phyloP scores from a whole-genome alignment of 169 alveolate genomes.

The Plasmodium billcollinsi region DNA sequence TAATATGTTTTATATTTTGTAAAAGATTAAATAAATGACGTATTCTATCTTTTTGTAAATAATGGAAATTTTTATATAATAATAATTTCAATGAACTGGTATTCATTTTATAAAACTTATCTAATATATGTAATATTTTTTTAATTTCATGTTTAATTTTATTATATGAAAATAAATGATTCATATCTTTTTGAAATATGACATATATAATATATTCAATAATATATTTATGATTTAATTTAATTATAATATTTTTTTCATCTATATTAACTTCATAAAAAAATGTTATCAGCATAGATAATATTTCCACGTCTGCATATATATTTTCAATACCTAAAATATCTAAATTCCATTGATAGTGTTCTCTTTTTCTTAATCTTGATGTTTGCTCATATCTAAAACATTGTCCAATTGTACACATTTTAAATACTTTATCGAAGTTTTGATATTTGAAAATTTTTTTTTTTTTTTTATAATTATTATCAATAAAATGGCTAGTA shows the following conservation, averaged over 20 bases:
- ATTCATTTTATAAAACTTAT: slow-evolving; percentile 32
- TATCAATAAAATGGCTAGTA: not conserved
- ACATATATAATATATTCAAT: slow-evolving; percentile 1
- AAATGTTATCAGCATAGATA: slow-evolving; percentile 24
- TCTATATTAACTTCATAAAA: slow-evolving; percentile 19
- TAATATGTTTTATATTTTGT: not conserved
- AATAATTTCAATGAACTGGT: slow-evolving; percentile 27
- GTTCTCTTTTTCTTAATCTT: slow-evolving; percentile 82
- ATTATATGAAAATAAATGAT: slow-evolving; percentile 1
- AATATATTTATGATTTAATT: slow-evolving; percentile 61
- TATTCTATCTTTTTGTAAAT: slow-evolving; percentile 13
- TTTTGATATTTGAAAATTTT: slow-evolving; percentile 3
- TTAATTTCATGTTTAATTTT: slow-evolving; percentile 4
- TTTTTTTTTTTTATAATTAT: not conserved
- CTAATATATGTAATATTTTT: slow-evolving; percentile 37
- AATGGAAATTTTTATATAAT: slow-evolving; percentile 25
- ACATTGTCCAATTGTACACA: slow-evolving; percentile 76
- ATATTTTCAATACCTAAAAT: slow-evolving; percentile 69
- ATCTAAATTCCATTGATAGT: slow-evolving; percentile 87
- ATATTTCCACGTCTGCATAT: slow-evolving; percentile 46
- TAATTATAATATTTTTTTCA: slow-evolving; percentile 31
- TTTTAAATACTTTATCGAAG: slow-evolving; percentile 16
- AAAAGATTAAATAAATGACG: slow-evolving; percentile 4
- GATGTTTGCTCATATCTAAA: slow-evolving; percentile 80
- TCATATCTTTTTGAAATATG: slow-evolving; percentile 25